These are phyloP conservation scores for Hygrocybe punicea DNA, from an alignment of 768 basidiomycete genomes.

Conservation along the genomic window DNA sequence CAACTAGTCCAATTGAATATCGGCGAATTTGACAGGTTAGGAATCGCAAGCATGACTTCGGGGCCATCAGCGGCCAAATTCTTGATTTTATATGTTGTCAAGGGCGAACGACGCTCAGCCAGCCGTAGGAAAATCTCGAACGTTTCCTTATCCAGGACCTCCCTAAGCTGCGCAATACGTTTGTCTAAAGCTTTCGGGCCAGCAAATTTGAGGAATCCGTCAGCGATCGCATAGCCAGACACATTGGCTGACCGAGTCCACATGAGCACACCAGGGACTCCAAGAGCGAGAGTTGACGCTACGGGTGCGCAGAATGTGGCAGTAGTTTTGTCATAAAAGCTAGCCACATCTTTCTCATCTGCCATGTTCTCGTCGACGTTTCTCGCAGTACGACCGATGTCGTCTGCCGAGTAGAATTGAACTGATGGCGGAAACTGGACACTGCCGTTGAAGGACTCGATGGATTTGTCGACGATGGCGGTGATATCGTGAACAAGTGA, in stretches of 20 bases:
- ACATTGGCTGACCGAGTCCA: slow-evolving; percentile 15
- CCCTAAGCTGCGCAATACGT: slow-evolving; percentile 4
- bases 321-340: slow-evolving; percentile 13
- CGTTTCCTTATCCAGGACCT: slow-evolving; percentile 6
- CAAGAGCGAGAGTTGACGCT: slow-evolving; percentile 19
- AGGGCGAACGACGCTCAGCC: slow-evolving; percentile 5
- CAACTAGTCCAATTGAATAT: slow-evolving; percentile 17
- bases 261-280: slow-evolving; percentile 9
- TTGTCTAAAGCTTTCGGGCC: neutral
- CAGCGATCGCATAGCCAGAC: slow-evolving; percentile 15
- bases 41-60: slow-evolving; percentile 12
- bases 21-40: slow-evolving; percentile 8
- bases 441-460: neutral
- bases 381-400: too few relatives aligned
- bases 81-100: slow-evolving; percentile 18
- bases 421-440: slow-evolving; percentile 2
- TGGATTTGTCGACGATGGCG: slow-evolving; percentile 5
- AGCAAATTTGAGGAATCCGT: slow-evolving; percentile 10
- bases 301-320: slow-evolving; percentile 13
- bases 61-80: slow-evolving; percentile 9
- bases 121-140: slow-evolving; percentile 6
- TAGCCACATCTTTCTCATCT: slow-evolving; percentile 2
- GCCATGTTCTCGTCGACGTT: neutral
- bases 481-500: slow-evolving; percentile 10
- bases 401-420: too few relatives aligned